Evolutionary conservation across 106 monocot species (phyloP).

Genomic region (Allium sativum): DNA sequence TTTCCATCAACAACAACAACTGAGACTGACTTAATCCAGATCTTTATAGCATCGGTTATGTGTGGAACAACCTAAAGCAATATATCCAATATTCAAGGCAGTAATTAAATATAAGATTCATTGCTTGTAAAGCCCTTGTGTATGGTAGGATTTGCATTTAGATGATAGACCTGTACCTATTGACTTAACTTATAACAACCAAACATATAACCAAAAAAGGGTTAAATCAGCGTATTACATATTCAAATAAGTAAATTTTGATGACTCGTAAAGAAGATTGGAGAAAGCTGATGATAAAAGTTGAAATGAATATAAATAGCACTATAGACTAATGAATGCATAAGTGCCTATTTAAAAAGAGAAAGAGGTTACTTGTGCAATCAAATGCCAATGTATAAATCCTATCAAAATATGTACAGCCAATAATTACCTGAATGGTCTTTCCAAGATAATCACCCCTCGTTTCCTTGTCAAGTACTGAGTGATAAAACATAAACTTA

Average conservation of each 20-base stretch:
- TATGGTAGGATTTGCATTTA: too few species aligned
- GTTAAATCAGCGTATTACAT: too few species aligned
- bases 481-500: conserved; percentile 30
- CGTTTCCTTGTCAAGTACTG: conserved; percentile 77
- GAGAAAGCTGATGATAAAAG: too few species aligned
- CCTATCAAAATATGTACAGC: not conserved
- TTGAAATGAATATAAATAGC: too few species aligned
- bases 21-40: conserved; percentile 66
- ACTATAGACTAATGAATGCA: too few species aligned
- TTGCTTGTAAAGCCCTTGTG: too few species aligned
- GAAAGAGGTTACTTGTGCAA: too few species aligned
- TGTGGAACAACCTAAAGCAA: conserved; percentile 58
- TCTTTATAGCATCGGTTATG: conserved; percentile 70
- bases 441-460: conserved; percentile 85
- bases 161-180: not conserved
- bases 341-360: too few species aligned
- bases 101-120: too few species aligned
- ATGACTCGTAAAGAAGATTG: too few species aligned
- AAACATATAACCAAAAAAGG: not conserved
- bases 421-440: conserved; percentile 60
- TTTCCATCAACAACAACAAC: conserved; percentile 59
- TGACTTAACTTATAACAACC: not conserved
- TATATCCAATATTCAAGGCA: too few species aligned
- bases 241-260: too few species aligned
- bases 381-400: not conserved